Percentiles rank a stretch among this genome's conserved stretches.
Conservation (phyloP, 2,329 filamentous ascomycete species). For the Fusarium redolens region DNA sequence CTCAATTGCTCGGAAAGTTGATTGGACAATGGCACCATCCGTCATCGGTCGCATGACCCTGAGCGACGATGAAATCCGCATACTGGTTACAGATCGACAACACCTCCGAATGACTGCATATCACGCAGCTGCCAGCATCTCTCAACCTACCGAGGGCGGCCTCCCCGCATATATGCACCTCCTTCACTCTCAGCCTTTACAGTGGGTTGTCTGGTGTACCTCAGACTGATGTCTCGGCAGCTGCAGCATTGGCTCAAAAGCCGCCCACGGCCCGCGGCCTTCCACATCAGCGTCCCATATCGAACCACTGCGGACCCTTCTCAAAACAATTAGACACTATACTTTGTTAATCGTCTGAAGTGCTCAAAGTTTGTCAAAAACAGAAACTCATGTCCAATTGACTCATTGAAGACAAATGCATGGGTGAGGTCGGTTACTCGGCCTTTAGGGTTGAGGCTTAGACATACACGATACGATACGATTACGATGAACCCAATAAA, state of each 20-base stretch:
- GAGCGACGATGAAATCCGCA: too few relatives aligned
- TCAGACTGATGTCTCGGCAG: neutral
- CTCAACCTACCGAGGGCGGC: neutral
- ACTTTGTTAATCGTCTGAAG: rapidly evolving
- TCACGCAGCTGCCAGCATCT: neutral
- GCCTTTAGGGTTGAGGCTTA: neutral
- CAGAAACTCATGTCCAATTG: neutral
- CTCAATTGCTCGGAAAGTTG: rapidly evolving
- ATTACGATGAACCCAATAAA: neutral
- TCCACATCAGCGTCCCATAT: neutral
- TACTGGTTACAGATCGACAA: too few relatives aligned
- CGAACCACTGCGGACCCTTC: neutral
- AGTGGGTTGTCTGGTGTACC: neutral
- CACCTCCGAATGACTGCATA: neutral
- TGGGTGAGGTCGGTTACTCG: neutral
- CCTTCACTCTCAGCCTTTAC: too few relatives aligned
- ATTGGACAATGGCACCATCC: neutral
- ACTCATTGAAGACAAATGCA: neutral
- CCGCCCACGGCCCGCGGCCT: neutral
- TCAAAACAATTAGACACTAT: neutral
- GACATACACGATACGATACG: neutral
- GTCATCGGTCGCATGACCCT: too few relatives aligned
- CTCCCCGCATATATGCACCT: neutral
- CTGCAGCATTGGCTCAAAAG: neutral
- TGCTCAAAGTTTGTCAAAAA: neutral